Conservation (phyloP, 805 yeast genomes). For the Myxozyma monticola region DNA sequence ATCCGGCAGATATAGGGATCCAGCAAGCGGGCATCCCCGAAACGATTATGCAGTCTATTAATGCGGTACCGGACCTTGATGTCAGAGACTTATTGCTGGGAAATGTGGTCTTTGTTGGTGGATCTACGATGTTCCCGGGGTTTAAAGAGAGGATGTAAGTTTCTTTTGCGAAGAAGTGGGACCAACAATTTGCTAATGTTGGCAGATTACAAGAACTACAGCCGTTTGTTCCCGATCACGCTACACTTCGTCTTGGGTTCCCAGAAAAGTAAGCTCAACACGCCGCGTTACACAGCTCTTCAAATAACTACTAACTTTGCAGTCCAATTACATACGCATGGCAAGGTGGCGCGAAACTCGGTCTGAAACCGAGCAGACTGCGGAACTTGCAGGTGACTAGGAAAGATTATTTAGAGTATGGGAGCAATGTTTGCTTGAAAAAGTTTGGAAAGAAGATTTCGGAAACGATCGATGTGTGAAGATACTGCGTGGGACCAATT, state of each 20-base stretch:
- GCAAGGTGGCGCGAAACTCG: conserved; percentile 55
- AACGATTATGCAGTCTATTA: conserved; percentile 65
- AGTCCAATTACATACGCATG: conserved; percentile 53
- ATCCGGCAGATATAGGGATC: conserved; percentile 78
- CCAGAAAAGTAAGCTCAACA: conserved; percentile 37
- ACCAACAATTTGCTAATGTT: neutral
- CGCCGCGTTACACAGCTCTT: neutral
- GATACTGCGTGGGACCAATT: no score
- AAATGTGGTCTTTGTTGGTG: conserved; percentile 81
- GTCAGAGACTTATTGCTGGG: conserved; percentile 69
- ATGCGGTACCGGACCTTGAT: conserved; percentile 62
- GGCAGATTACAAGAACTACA: conserved; percentile 37
- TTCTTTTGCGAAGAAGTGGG: neutral
- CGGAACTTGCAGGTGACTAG: conserved; percentile 62
- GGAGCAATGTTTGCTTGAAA: conserved; percentile 39
- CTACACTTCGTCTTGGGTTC: conserved; percentile 35
- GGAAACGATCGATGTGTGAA: no score
- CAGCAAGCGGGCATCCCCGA: conserved; percentile 77
- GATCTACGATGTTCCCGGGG: conserved; percentile 70
- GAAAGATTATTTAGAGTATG: conserved; percentile 84
- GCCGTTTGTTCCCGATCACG: conserved; percentile 39
- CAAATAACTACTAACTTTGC: neutral
- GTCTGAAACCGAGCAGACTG: conserved; percentile 40
- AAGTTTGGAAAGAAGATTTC: conserved; percentile 13
- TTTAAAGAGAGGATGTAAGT: conserved; percentile 56